Conservation (phyloP, 1,139 yeast species). For the Meyerozyma athensensis region DNA sequence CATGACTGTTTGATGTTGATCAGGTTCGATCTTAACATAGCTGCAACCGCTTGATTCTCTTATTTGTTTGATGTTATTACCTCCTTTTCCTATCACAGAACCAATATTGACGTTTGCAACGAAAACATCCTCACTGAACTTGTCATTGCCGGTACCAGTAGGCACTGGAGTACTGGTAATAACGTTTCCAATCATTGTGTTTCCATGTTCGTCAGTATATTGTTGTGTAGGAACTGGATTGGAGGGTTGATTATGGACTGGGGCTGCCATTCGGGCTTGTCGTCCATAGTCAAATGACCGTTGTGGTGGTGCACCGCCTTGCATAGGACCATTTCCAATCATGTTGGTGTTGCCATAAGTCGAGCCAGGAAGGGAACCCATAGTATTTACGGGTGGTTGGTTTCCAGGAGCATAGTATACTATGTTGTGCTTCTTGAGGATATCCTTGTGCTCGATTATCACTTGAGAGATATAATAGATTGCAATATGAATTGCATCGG, state of each 20-base stretch:
- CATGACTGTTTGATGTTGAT: conserved; percentile 42
- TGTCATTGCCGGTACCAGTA: conserved; percentile 36
- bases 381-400: conserved; percentile 21
- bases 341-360: not conserved
- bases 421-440: conserved; percentile 46
- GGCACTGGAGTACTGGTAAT: conserved; percentile 38
- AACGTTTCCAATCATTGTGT: conserved; percentile 42
- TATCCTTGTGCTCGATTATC: conserved; percentile 54
- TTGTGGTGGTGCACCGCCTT: conserved; percentile 1
- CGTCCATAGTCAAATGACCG: not conserved
- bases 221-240: conserved; percentile 27
- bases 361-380: conserved; percentile 7
- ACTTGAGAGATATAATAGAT: conserved; percentile 69
- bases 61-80: conserved; percentile 75
- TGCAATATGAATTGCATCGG: conserved; percentile 86
- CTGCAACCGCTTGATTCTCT: conserved; percentile 71
- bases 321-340: not conserved
- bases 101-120: conserved; percentile 82
- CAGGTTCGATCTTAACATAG: conserved; percentile 64
- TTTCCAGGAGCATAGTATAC: conserved; percentile 65
- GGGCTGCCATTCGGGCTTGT: not conserved
- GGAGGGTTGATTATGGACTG: not conserved
- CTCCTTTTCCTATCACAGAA: conserved; percentile 82
- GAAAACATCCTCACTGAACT: conserved; percentile 60
- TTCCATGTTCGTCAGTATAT: conserved; percentile 45